Evolutionary conservation across 352 stramenopile genomes (phyloP), one percentile per base, ranked within the genome.

Genomic region (Pythium apleroticum): DNA sequence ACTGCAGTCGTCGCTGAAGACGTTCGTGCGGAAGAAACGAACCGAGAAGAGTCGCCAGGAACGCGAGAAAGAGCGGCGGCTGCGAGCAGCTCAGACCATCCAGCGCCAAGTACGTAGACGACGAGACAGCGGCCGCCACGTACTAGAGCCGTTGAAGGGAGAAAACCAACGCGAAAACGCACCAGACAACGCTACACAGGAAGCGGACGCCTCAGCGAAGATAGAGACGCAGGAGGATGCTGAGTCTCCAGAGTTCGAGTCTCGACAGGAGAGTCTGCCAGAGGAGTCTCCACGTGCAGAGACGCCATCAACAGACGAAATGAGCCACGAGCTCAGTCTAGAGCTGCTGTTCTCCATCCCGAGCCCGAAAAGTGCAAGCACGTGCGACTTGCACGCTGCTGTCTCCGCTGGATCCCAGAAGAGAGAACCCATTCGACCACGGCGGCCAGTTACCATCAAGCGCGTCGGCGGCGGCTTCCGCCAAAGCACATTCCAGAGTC

Each of bases 381-480:
- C 22, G 7, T 30, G 22, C 22, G n/a, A 30, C 11, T 33, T 33
- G 25, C n/a, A 24, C n/a, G 4, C 15, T 10, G n/a, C n/a, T 17
- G 43, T 24, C 8, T 27, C 43, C 19, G n/a, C 52, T 22, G 22
- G n/a, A 22, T 19, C 33, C 3, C 7, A 19, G 24, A 20, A 37
- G 28, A 20, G n/a, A 31, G 30, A 17, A 12, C 28, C 35, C 20
- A 39, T 39, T 17, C 52, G 24, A 17, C 58, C 52, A 4, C 52
- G 45, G 20, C 57, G 43, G 10, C 65, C 65, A 20, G 30, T 56
- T 39, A 46, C 65, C 1, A 52, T 72, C 45, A 72, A 72, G 30
- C 65, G 65, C 25, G 82, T 89, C 1, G 82, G 82, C 5, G 82
- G 82, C 33, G 82, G 82, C 9, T 91, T 88, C 48, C 76, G 77